Conservation (phyloP, 2,329 filamentous ascomycete genomes). For the Cladorrhinum sp. region DNA sequence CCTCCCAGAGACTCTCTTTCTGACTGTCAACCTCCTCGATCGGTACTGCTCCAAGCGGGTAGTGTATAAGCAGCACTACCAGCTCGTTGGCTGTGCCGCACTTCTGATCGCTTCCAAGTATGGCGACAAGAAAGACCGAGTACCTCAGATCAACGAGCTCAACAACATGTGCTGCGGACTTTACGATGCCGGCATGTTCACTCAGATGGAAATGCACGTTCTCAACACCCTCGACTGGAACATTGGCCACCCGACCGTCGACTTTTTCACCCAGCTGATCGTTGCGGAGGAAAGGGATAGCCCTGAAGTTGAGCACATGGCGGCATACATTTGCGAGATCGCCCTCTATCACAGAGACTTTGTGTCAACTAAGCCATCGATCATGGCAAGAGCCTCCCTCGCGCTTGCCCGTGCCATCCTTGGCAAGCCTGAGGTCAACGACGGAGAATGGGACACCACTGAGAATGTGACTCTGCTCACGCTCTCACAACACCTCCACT, state of each 20-base stretch:
- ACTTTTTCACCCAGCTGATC: conserved; percentile 87
- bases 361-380: conserved; percentile 84
- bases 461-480: conserved; percentile 64
- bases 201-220: conserved; percentile 99
- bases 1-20: conserved; percentile 89
- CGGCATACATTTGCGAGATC: conserved; percentile 90
- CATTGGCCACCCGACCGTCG: conserved; percentile 92
- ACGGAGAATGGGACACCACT: conserved; percentile 72
- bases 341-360: conserved; percentile 96
- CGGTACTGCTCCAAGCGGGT: conserved; percentile 97
- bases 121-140: conserved; percentile 95
- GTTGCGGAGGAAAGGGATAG: conserved; percentile 76
- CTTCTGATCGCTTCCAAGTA: conserved; percentile 98
- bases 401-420: conserved; percentile 85
- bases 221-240: conserved; percentile 96
- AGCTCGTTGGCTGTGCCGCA: conserved; percentile 92
- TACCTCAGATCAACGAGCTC: conserved; percentile 94
- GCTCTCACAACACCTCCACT: conserved; percentile 57
- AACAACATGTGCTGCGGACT: conserved; percentile 99
- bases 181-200: conserved; percentile 99
- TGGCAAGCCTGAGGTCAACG: conserved; percentile 70
- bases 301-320: conserved; percentile 89
- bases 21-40: conserved; percentile 94
- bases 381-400: conserved; percentile 83
- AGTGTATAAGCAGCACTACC: conserved; percentile 98